Base-by-base conservation (phyloP, 768 basidiomycete species). In the Amanita thiersii region DNA sequence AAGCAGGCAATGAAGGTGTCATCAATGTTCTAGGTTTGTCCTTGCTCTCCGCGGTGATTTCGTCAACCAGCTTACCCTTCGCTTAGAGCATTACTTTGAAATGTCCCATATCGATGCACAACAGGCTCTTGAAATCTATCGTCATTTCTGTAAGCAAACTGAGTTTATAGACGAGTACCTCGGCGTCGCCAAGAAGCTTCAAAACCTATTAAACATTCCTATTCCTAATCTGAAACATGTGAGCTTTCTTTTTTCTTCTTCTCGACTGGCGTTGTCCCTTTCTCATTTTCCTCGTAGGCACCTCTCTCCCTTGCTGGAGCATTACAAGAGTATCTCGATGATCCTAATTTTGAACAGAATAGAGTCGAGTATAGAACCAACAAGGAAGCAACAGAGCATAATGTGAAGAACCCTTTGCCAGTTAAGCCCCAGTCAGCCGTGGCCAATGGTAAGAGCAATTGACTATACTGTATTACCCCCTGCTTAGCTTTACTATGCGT, bases 291-390 rank as follows among this genome's bases (percentile, higher is more conserved):
- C 40, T 43, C 4, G n/a, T 50, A 93, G 91, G 92, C 96, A 0
- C 96, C 96, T 4, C 85, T 96, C 8, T 92, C 89, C 0, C 70
- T 99, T n/a, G 94, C 87, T 4, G 81, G 82, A 25, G 80, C 96
- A 14, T 72, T 99, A 21, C 86, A 98, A 57, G 94, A 98, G 55
- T 99, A 98, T 57, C 71, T 99, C 38, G 81, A 89, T 43, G 96
- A 99, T 60, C 87, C 93, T 17, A 91, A 91, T 54, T 99, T 99
- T 51, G 96, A 98, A 59, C 81, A 88, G 61, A 98, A 97, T 60
- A 68, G 94, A 47, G 65, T 84, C 6, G 96, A 98, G 55, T 97
- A 99, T 65, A 91, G 75, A 62, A 68, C 80, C 17, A 89, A 80
- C 58, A 88, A 87, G 60, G 73, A 70, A 4, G 69, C 75, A 2